phyloP scores from a whole-genome alignment of 2,329 filamentous ascomycete species.

The Phoma sp. region DNA sequence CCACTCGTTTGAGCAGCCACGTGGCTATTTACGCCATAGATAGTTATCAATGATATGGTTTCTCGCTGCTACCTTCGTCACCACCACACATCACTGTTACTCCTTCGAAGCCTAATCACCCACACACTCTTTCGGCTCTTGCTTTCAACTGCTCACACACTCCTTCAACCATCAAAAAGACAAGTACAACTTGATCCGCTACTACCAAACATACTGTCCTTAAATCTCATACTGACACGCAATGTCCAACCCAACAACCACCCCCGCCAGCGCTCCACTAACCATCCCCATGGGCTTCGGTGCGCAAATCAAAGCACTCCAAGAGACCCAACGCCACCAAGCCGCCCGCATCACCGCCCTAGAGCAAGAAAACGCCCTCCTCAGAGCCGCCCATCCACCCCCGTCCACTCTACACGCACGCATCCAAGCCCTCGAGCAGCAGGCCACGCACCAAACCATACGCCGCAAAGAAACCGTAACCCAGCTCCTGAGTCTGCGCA shows the following conservation, averaged over 20 bases:
- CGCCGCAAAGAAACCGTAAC: conserved; percentile 26
- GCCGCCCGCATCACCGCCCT: conserved; percentile 13
- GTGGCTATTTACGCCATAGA: not conserved
- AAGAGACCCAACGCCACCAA: conserved; percentile 18
- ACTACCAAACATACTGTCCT: not conserved
- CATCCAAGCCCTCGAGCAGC: conserved; percentile 20
- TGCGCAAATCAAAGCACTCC: conserved; percentile 20
- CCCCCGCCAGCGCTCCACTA: not conserved
- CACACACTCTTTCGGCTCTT: not conserved
- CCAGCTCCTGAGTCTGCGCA: conserved; percentile 25
- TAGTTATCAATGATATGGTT: not conserved
- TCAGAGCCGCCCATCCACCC: not conserved
- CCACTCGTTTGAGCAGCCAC: too few species aligned
- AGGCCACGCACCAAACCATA: conserved; percentile 4
- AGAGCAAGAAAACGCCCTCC: conserved; percentile 19
- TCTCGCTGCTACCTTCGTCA: not conserved
- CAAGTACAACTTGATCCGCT: not conserved
- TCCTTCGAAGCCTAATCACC: not conserved
- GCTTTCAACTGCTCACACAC: not conserved
- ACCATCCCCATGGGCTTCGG: conserved; percentile 24
- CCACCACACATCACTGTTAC: not conserved
- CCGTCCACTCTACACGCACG: not conserved
- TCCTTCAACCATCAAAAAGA: not conserved
- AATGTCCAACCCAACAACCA: conserved; percentile 1
- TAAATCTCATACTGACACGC: not conserved